These are phyloP conservation scores for Eruca vesicaria DNA, from an alignment of 441 rosid species.

Conservation along the genomic window DNA sequence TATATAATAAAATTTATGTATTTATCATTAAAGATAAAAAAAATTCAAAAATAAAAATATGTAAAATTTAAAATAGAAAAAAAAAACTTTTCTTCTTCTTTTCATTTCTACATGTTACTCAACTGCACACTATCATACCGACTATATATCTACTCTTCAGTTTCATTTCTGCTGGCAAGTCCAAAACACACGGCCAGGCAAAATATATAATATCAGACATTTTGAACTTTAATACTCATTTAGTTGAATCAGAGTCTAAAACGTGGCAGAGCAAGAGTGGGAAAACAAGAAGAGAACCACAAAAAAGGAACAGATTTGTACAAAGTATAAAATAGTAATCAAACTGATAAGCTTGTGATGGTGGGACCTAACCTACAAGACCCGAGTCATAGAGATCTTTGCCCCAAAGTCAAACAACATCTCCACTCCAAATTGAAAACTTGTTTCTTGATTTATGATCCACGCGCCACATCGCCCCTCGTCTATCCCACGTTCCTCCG, in stretches of 20 bases:
- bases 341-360: conserved; percentile 18
- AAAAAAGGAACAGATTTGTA: conserved; percentile 23
- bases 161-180: conserved; percentile 1
- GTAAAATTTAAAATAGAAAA: too few relatives aligned
- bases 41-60: too few relatives aligned
- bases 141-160: background rate
- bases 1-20: too few relatives aligned
- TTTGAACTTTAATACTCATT: background rate
- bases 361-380: background rate
- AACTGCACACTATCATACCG: background rate
- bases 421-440: conserved; percentile 17
- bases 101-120: background rate
- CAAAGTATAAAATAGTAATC: conserved; percentile 32
- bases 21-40: too few relatives aligned
- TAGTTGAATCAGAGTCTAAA: background rate
- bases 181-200: background rate
- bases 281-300: conserved; percentile 28
- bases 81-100: background rate
- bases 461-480: conserved; percentile 3
- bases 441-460: background rate
- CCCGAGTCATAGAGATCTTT: conserved; percentile 14
- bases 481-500: conserved; percentile 4
- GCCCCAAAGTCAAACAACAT: conserved; percentile 33
- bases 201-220: too few relatives aligned
- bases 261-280: conserved; percentile 29